Percentiles rank a stretch among this genome's conserved stretches.
Conservation (phyloP, 192 early-diverging fungal species). For the Borealophlyctis nickersoniae region DNA sequence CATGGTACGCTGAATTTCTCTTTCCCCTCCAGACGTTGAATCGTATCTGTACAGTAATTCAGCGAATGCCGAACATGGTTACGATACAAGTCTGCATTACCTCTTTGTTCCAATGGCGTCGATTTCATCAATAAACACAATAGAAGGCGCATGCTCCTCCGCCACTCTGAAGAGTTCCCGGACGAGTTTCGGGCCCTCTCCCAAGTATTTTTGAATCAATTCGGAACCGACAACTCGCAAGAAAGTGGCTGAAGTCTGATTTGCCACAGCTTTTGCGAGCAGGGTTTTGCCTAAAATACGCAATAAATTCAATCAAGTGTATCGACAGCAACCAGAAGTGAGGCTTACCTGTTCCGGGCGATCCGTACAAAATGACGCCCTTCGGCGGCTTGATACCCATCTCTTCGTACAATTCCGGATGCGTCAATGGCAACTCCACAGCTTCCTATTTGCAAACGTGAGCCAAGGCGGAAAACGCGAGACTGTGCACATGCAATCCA, state of each 20-base stretch:
- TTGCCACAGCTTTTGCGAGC: constrained; percentile 95
- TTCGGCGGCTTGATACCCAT: constrained; percentile 99
- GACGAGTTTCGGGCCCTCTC: constrained; percentile 96
- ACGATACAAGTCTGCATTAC: constrained; percentile 11
- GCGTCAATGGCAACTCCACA: constrained; percentile 94
- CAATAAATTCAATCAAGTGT: background rate
- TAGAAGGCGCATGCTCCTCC: constrained; percentile 92
- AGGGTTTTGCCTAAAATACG: constrained; percentile 73
- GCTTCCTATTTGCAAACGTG: constrained; percentile 62
- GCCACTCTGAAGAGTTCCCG: constrained; percentile 97
- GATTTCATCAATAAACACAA: constrained; percentile 99
- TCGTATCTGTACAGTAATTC: constrained; percentile 65
- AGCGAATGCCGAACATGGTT: constrained; percentile 1
- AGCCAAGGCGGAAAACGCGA: background rate
- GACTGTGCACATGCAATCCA: background rate
- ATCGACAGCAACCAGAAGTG: background rate
- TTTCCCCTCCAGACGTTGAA: constrained; percentile 89
- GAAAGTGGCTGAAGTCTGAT: constrained; percentile 97
- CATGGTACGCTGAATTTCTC: constrained; percentile 97
- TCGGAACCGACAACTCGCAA: constrained; percentile 96
- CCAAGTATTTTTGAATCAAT: constrained; percentile 98
- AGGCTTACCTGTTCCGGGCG: constrained; percentile 83
- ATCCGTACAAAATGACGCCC: constrained; percentile 94
- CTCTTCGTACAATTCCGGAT: constrained; percentile 96
- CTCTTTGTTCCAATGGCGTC: constrained; percentile 97